phyloP scores from a whole-genome alignment of 2,329 filamentous ascomycete species.

The Colletotrichum navitas region DNA sequence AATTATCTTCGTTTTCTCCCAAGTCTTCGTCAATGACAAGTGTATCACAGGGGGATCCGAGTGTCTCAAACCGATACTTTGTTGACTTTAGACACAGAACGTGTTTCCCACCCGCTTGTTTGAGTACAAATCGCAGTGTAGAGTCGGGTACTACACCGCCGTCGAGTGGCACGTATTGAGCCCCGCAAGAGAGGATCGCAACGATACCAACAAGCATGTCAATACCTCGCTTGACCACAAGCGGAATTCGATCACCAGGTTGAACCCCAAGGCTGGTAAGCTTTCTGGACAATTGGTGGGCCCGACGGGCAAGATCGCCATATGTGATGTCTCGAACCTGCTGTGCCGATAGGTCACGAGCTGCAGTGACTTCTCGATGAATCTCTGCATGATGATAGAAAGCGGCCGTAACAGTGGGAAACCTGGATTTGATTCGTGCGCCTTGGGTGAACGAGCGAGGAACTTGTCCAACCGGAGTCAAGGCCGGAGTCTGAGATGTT shows the following conservation, averaged over 20 bases:
- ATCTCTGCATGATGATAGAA: slow-evolving; percentile 47
- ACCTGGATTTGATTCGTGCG: slow-evolving; percentile 23
- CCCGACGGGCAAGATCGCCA: slow-evolving; percentile 55
- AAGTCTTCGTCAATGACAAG: slow-evolving; percentile 33
- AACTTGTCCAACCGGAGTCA: slow-evolving; percentile 30
- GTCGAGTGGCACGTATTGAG: slow-evolving; percentile 71
- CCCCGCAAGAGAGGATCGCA: slow-evolving; percentile 68
- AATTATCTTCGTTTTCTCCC: slow-evolving; percentile 9
- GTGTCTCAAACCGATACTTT: slow-evolving; percentile 20
- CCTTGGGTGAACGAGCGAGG: slow-evolving; percentile 31
- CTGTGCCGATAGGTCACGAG: slow-evolving; percentile 51
- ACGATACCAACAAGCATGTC: slow-evolving; percentile 70
- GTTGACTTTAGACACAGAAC: slow-evolving; percentile 59
- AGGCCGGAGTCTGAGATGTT: slow-evolving; percentile 15
- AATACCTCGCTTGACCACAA: slow-evolving; percentile 65
- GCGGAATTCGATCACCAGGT: slow-evolving; percentile 61
- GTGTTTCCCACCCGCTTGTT: slow-evolving; percentile 57
- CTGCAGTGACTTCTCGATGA: slow-evolving; percentile 55
- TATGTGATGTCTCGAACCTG: slow-evolving; percentile 55
- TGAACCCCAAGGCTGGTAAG: slow-evolving; percentile 55
- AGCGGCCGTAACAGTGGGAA: slow-evolving; percentile 40
- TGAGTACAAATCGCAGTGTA: slow-evolving; percentile 63
- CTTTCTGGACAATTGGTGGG: slow-evolving; percentile 56
- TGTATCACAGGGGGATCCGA: neutral
- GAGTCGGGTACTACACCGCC: slow-evolving; percentile 64